Evolutionary conservation across 352 stramenopile genomes (phyloP).

Genomic region (Elongisporangium prolatum): DNA sequence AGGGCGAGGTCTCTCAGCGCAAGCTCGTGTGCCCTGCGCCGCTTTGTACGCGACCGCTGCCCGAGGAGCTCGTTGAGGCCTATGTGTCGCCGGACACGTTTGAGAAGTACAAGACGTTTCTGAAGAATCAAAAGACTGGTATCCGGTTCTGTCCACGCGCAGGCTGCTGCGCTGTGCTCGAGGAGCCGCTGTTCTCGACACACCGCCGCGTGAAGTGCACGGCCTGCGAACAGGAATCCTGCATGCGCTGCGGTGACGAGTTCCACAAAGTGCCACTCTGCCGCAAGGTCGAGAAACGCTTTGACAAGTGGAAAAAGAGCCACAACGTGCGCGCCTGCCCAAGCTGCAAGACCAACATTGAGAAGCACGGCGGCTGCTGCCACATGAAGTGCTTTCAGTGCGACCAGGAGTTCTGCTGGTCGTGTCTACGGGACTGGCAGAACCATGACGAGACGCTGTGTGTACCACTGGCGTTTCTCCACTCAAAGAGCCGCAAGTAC

Average conservation of each 20-base stretch:
- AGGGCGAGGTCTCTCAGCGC: conserved; percentile 66
- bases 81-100: conserved; percentile 44
- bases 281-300: conserved; percentile 59
- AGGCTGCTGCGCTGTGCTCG: conserved; percentile 50
- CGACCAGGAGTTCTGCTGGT: conserved; percentile 83
- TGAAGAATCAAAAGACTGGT: conserved; percentile 56
- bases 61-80: conserved; percentile 44
- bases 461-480: conserved; percentile 56
- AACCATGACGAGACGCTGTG: conserved; percentile 76
- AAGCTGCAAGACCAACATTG: conserved; percentile 63
- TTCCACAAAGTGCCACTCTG: conserved; percentile 56
- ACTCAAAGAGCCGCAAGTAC: conserved; percentile 60
- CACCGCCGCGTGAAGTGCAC: conserved; percentile 39
- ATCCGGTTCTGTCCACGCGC: conserved; percentile 70
- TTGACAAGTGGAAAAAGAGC: conserved; percentile 60
- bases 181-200: conserved; percentile 50
- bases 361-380: conserved; percentile 80
- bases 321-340: conserved; percentile 71
- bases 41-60: conserved; percentile 42
- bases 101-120: conserved; percentile 60
- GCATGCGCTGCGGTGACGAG: conserved; percentile 57
- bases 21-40: conserved; percentile 71
- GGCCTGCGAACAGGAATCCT: conserved; percentile 47
- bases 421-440: conserved; percentile 60
- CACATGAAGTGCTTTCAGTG: conserved; percentile 87